phyloP scores from a whole-genome alignment of 1,139 yeast species.

The Candida pseudoviswanathii region DNA sequence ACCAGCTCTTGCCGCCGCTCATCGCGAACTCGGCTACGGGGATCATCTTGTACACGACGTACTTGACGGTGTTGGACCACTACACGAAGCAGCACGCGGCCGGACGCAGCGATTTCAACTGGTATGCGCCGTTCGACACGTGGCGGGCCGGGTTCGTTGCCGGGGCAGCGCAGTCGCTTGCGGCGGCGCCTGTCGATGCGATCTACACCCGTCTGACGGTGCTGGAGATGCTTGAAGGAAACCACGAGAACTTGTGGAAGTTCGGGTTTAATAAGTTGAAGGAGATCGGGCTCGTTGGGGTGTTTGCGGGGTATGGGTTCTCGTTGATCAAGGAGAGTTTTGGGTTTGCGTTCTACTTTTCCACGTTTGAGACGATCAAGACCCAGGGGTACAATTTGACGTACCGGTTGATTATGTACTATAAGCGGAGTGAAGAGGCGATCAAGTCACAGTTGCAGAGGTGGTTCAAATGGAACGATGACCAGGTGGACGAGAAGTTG shows the following conservation, averaged over 20 bases:
- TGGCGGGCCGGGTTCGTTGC: conserved; percentile 84
- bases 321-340: conserved; percentile 78
- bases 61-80: conserved; percentile 54
- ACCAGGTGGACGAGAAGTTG: conserved; percentile 32
- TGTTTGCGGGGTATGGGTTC: conserved; percentile 84
- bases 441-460: conserved; percentile 24
- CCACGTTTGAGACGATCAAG: conserved; percentile 82
- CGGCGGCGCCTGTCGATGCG: conserved; percentile 94
- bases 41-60: conserved; percentile 78
- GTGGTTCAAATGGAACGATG: conserved; percentile 23
- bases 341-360: conserved; percentile 86
- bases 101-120: conserved; percentile 14
- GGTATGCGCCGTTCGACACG: conserved; percentile 52
- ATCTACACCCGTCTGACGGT: conserved; percentile 80
- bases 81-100: conserved; percentile 18
- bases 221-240: conserved; percentile 68
- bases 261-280: conserved; percentile 70
- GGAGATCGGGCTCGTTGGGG: conserved; percentile 80
- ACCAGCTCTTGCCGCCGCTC: conserved; percentile 82
- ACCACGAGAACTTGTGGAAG: conserved; percentile 72
- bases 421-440: conserved; percentile 37
- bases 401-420: conserved; percentile 60
- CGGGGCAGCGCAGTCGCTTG: conserved; percentile 83
- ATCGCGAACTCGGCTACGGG: conserved; percentile 89
- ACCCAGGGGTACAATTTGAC: conserved; percentile 62